Conservation (phyloP, 208 protist species). For the Acanthamoeba lenticulata region DNA sequence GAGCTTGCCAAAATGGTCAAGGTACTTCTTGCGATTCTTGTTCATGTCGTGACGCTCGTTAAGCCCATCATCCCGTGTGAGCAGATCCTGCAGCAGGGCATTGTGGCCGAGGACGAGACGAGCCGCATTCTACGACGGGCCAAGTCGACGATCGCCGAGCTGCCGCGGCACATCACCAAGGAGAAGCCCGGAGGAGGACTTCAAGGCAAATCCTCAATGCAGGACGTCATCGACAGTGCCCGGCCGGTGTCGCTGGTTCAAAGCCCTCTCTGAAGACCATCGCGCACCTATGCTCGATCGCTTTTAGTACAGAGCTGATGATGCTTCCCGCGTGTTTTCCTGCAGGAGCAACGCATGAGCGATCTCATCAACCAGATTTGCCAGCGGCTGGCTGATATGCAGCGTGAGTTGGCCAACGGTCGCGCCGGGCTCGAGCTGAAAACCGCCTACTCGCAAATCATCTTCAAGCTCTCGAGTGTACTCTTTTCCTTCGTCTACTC, state of each 20-base stretch:
- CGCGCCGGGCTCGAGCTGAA: background rate
- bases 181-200: background rate
- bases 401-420: background rate
- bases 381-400: constrained; percentile 7
- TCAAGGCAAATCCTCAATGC: background rate
- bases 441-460: background rate
- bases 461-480: constrained; percentile 19
- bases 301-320: background rate
- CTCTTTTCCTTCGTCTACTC: background rate
- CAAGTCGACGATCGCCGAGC: constrained; percentile 16
- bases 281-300: too few species aligned
- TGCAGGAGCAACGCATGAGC: constrained; percentile 32
- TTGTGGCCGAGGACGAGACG: background rate
- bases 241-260: background rate
- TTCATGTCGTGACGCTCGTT: background rate
- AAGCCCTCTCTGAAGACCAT: too few species aligned
- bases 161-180: constrained; percentile 14
- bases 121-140: background rate
- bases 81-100: background rate
- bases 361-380: constrained; percentile 4
- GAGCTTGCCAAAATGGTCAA: background rate
- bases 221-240: background rate
- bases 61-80: background rate
- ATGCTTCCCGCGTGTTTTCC: background rate
- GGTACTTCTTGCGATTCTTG: background rate